Conservation (phyloP, 306 rosid genomes). For the Medicago lupulina region DNA sequence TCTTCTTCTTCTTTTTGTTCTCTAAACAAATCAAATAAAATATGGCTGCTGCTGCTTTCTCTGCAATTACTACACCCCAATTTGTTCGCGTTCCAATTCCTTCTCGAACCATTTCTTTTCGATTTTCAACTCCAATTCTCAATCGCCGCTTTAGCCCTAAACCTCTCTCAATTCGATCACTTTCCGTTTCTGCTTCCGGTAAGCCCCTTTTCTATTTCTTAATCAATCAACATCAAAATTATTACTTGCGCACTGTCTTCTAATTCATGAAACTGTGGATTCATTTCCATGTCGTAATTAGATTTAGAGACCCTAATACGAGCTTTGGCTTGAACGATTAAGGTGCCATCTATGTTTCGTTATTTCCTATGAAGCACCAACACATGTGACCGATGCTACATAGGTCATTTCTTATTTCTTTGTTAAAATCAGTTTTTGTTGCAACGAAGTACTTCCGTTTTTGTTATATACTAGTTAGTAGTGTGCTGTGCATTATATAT, state of each 20-base stretch:
- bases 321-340: too few species aligned
- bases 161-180: conserved; percentile 70
- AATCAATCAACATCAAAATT: too few species aligned
- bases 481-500: background rate
- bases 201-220: background rate
- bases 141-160: conserved; percentile 36
- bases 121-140: conserved; percentile 48
- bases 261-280: too few species aligned
- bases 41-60: conserved; percentile 51
- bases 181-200: conserved; percentile 62
- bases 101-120: too few species aligned
- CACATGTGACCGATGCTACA: too few species aligned
- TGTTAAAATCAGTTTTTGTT: too few species aligned
- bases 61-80: conserved; percentile 54
- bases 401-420: too few species aligned
- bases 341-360: conserved; percentile 3
- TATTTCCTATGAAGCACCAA: too few species aligned
- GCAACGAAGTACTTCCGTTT: background rate
- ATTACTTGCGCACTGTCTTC: too few species aligned
- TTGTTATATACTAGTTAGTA: conserved; percentile 10
- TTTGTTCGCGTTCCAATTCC: conserved; percentile 58
- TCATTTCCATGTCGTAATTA: too few species aligned
- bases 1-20: background rate
- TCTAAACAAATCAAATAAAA: conserved; percentile 44
- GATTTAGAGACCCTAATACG: too few species aligned